phyloP scores from a whole-genome alignment of 805 yeast species.

The Candida ortonii region DNA sequence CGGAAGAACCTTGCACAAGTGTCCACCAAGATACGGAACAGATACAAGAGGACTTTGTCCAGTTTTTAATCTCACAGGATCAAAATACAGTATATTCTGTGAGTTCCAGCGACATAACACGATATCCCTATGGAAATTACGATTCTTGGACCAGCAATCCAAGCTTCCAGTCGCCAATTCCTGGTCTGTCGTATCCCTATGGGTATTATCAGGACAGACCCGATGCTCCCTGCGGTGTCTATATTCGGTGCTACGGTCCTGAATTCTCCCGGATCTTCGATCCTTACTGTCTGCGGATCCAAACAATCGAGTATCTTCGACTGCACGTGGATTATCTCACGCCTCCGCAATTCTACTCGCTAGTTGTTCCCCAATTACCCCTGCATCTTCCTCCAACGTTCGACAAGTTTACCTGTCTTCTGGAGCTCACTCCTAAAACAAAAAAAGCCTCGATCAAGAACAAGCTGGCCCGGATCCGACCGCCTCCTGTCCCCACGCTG shows the following conservation, averaged over 20 bases:
- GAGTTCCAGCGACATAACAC: too few species aligned
- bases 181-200: too few species aligned
- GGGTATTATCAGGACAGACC: too few species aligned
- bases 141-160: too few species aligned
- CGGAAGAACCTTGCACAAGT: too few species aligned
- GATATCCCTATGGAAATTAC: too few species aligned
- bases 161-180: too few species aligned
- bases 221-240: conserved; percentile 2
- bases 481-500: conserved; percentile 8
- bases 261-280: conserved; percentile 4
- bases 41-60: too few species aligned
- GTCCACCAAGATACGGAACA: too few species aligned
- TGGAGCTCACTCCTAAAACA: conserved; percentile 1
- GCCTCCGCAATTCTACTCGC: conserved; percentile 5
- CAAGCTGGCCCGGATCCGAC: background rate
- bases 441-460: background rate
- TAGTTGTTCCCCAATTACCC: conserved; percentile 13
- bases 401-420: conserved; percentile 6
- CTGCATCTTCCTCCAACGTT: conserved; percentile 12
- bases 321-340: conserved; percentile 7
- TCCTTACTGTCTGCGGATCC: conserved; percentile 6
- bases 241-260: conserved; percentile 4
- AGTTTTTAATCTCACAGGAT: too few species aligned
- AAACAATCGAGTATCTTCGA: conserved; percentile 12
- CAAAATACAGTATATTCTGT: too few species aligned